Evolutionary conservation across 495 filamentous ascomycete genomes (phyloP), one percentile per base, ranked within the genome.

Genomic region (Aspergillus heteromorphus): DNA sequence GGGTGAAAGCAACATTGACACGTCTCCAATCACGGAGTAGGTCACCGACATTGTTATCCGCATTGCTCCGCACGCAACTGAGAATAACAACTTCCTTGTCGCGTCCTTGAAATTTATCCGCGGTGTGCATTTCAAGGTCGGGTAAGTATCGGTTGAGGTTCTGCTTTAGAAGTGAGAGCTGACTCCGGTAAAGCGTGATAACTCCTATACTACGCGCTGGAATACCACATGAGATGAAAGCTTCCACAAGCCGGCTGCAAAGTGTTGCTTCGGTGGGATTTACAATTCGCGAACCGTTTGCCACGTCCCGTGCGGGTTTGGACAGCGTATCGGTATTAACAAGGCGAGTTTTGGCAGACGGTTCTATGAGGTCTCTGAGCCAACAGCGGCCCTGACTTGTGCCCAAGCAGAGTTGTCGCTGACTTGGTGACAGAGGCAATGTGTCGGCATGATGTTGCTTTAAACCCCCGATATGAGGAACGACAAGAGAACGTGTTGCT

Each of bases 151-250:
- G 75, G 20, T 79, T 76, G 43, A 84, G 70, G 20, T 69, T 75
- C 30, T 83, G 82, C 43, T 77, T 76, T 13, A 87, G 73, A 11
- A 86, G 66, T 0, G 81, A 76, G 0, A 98, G 86, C 66, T 98
- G 93, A 27, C 88, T 92, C 57, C 92, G 88, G 73, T 98, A 98
- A 67, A 96, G 89, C n/a, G 93, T 95, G 66, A 98, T 96, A 59
- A 97, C 85, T n/a, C 93, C 93, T 45, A 98, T 92, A 40, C 91
- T 85, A 6, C 73, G 74, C 0, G 87, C 80, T 0, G 87, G 76
- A 14, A 96, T 79, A 25, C 93, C 93, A 7, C 80, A 79, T 0
- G 80, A 76, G 45, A 96, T 77, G 2, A 98, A 81, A 0, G 83
- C 73, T 58, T 89, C 82, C 29, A 96, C 90, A 23, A 97, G 81